phyloP scores from a whole-genome alignment of 2,329 filamentous ascomycete species.

The Aspergillus uvarum region DNA sequence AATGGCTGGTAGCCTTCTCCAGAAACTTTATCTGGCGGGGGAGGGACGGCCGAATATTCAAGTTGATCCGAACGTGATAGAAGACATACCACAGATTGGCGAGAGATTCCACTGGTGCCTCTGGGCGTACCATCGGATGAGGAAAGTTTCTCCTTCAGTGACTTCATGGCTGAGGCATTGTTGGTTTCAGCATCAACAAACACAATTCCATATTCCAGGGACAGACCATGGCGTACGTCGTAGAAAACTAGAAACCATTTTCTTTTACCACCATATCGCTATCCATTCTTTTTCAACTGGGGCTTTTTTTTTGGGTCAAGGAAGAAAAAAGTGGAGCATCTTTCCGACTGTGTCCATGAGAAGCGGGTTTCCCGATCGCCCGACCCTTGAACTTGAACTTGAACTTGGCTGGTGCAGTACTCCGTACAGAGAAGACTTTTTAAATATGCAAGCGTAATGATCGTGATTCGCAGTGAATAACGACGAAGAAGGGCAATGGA shows the following conservation, averaged over 20 bases:
- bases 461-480: neutral
- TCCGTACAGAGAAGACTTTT: constrained; percentile 11
- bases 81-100: constrained; percentile 1
- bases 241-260: too few species aligned
- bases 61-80: neutral
- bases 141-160: constrained; percentile 5
- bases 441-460: neutral
- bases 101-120: neutral
- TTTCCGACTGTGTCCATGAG: constrained; percentile 11
- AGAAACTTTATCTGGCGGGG: constrained; percentile 11
- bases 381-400: constrained; percentile 13
- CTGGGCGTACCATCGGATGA: constrained; percentile 1
- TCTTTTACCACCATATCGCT: neutral
- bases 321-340: constrained; percentile 6
- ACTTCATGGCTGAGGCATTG: neutral
- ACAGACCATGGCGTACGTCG: neutral
- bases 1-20: constrained; percentile 9
- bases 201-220: constrained; percentile 10
- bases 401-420: constrained; percentile 12
- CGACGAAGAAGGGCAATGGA: neutral
- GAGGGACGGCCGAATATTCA: constrained; percentile 4
- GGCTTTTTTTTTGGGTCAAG: neutral
- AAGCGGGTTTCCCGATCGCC: constrained; percentile 18
- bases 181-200: constrained; percentile 15
- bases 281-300: neutral